These are phyloP conservation scores for Amoebophrya sp. DNA, from an alignment of 169 alveolate species.

Conservation along the genomic window DNA sequence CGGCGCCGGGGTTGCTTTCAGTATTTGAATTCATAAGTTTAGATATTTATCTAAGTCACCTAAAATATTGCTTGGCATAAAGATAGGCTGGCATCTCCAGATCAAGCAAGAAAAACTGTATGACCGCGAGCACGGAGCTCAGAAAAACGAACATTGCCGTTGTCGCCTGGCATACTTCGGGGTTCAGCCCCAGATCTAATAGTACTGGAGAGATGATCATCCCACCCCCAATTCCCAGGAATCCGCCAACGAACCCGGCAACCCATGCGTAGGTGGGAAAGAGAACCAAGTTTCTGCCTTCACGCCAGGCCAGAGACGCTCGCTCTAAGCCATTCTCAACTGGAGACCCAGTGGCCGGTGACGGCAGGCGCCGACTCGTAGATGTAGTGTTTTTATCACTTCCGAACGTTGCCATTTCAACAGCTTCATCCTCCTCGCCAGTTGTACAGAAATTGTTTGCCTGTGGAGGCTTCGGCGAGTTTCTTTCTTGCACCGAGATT, in stretches of 20 bases:
- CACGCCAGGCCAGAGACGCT: background rate
- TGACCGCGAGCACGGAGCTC: background rate
- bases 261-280: background rate
- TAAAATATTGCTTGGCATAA: too few relatives aligned
- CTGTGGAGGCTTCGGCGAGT: too few relatives aligned
- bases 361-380: too few relatives aligned
- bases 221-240: constrained; percentile 1
- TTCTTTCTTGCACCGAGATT: too few relatives aligned
- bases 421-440: too few relatives aligned
- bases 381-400: too few relatives aligned
- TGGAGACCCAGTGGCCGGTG: too few relatives aligned
- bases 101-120: background rate
- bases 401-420: too few relatives aligned
- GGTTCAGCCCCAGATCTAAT: background rate
- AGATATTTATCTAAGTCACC: too few relatives aligned
- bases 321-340: background rate
- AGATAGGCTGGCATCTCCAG: background rate
- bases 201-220: background rate
- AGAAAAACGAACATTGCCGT: background rate
- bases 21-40: too few relatives aligned
- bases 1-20: too few relatives aligned
- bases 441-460: too few relatives aligned
- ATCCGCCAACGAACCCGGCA: background rate
- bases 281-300: background rate
- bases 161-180: background rate